Percentiles rank a stretch among this genome's conserved stretches.
Conservation (phyloP, 1,284 basidiomycete species). For the Vanrija sp. region DNA sequence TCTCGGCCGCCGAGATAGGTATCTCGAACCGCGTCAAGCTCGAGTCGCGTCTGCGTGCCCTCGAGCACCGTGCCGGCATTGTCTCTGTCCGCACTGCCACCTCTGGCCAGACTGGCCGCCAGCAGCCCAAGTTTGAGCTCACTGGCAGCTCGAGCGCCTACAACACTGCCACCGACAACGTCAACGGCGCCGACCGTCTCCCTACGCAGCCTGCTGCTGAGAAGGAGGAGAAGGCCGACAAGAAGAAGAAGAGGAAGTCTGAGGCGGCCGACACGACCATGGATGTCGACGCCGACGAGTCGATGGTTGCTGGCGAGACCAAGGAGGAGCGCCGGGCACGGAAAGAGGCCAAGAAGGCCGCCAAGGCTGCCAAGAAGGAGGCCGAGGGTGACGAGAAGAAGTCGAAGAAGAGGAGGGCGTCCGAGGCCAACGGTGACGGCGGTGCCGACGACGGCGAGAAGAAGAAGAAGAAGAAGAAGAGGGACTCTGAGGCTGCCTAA, state of each 20-base stretch:
- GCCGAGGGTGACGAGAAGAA: conserved; percentile 30
- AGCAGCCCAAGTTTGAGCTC: conserved; percentile 71
- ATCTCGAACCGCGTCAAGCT: conserved; percentile 91
- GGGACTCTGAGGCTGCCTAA: conserved; percentile 34
- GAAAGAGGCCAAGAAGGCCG: conserved; percentile 54
- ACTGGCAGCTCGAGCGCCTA: conserved; percentile 64
- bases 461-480: conserved; percentile 68
- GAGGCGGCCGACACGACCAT: conserved; percentile 51
- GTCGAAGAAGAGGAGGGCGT: conserved; percentile 51
- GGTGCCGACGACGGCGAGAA: conserved; percentile 45
- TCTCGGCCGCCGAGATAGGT: conserved; percentile 76
- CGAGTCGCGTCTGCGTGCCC: conserved; percentile 83
- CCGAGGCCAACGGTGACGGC: conserved; percentile 53
- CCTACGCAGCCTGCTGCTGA: conserved; percentile 74
- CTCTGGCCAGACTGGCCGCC: conserved; percentile 56
- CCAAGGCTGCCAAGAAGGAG: conserved; percentile 36
- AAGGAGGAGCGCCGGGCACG: conserved; percentile 59
- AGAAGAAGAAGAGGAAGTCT: conserved; percentile 61
- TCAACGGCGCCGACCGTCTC: conserved; percentile 58
- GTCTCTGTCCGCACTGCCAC: conserved; percentile 61
- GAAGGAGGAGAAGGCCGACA: conserved; percentile 72
- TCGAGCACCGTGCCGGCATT: conserved; percentile 77
- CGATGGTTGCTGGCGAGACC: conserved; percentile 49
- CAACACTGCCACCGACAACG: conserved; percentile 73
- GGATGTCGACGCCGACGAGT: conserved; percentile 49